Evolutionary conservation across 345 rosid genomes (phyloP), one percentile per base, ranked within the genome.

Genomic region (Cardamine resedifolia): DNA sequence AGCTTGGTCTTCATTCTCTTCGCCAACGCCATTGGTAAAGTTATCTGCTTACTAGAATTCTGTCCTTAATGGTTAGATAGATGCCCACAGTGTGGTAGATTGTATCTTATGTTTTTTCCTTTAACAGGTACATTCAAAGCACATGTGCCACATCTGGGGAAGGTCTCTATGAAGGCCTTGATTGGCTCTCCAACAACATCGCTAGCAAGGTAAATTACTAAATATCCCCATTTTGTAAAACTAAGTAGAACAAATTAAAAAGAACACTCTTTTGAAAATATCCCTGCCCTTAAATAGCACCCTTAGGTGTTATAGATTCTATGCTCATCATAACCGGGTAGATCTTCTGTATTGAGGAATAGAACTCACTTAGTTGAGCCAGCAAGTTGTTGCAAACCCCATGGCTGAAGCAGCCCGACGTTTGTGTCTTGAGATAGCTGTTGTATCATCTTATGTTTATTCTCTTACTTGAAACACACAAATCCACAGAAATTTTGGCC

Each of bases 1-100:
- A 89, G 86, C 97, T 91, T 74, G 96, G 96, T 20, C 93, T 89
- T 72, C 96, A 91, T 75, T 91, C 97, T 73, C 90, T 91, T 59
- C 92, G 96, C 48, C 96, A 92, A 70, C 94, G 94, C 76, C 92
- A 90, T 64, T 92, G 96, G 98, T 90, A 85, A 80, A 79, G 44
- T 34, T 60, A 51, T 66, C 60, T 31, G 71, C 41, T 31, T 36
- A 58, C 56, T 52, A 15, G 3, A 24, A 23, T 23, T 3, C 0
- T 11, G 4, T 34, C 63, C 10, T 23, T 16, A 2, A n/a, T 69
- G 59, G 18, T 51, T 41, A 72, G 58, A 14, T 26, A 52, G 51
- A 33, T 68, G 14, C 23, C 3, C n/a, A 70, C 11, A 10, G 7
- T 63, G 3, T 58, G 20, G 65, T 48, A 12, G 45, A 47, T 49